These are phyloP conservation scores for Kappamyces sp. DNA, from an alignment of 192 early-diverging fungal species.

Conservation along the genomic window DNA sequence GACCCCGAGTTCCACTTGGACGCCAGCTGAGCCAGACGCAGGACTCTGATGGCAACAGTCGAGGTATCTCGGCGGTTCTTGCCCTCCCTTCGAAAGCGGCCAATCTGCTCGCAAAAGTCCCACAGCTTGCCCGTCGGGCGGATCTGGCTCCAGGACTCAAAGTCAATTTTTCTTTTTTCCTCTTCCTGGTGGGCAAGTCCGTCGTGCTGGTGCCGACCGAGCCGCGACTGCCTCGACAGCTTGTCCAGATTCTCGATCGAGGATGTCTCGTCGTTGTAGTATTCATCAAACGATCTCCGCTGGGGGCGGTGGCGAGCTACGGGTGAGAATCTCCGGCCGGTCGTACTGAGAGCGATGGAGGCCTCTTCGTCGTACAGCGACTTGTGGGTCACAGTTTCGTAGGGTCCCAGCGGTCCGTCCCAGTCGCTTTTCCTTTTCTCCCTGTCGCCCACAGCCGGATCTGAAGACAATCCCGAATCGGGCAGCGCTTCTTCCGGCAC, in stretches of 20 bases:
- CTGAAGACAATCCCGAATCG: constrained; percentile 1
- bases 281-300: no score
- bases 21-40: constrained; percentile 39
- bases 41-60: constrained; percentile 51
- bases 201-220: no score
- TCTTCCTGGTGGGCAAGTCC: no score
- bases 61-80: constrained; percentile 81
- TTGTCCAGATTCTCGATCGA: no score
- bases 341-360: no score
- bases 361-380: no score
- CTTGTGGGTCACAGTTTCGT: no score
- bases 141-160: constrained; percentile 36
- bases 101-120: constrained; percentile 75
- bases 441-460: not conserved
- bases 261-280: no score
- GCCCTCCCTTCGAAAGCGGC: constrained; percentile 73
- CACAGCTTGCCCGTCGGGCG: constrained; percentile 60
- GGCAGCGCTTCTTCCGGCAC: constrained; percentile 10
- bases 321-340: no score
- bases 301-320: no score
- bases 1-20: constrained; percentile 17
- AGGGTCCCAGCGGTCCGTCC: constrained; percentile 2
- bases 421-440: constrained; percentile 11
- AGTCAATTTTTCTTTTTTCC: constrained; percentile 3
- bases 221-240: no score